These are phyloP conservation scores for Sideroxylon spinosum DNA, from an alignment of 179 eudicot genomes.

Conservation along the genomic window DNA sequence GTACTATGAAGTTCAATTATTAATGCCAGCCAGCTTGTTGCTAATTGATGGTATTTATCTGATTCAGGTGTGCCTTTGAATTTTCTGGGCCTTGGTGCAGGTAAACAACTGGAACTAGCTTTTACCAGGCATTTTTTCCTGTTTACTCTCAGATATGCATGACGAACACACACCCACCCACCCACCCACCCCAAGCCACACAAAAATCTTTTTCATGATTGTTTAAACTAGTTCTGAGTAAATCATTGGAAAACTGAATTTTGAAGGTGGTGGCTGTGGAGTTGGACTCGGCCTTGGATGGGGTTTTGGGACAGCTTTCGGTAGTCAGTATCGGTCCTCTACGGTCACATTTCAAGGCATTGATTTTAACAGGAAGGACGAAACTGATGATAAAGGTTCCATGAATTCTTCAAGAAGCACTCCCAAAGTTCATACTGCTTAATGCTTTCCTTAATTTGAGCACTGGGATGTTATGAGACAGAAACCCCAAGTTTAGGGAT, in stretches of 20 bases:
- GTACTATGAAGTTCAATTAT: neutral
- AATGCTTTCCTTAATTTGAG: neutral
- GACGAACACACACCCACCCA: neutral
- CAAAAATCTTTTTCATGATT: neutral
- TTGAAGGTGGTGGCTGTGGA: conserved; percentile 79
- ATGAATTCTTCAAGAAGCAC: conserved; percentile 15
- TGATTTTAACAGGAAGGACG: conserved; percentile 18
- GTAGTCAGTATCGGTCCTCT: conserved; percentile 59
- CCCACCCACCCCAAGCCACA: neutral
- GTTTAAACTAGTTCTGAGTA: neutral
- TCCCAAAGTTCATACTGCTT: conserved; percentile 18
- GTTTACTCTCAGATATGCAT: neutral
- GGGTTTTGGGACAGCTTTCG: conserved; percentile 76
- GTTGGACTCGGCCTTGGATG: conserved; percentile 80
- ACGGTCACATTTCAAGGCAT: conserved; percentile 44
- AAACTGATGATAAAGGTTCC: conserved; percentile 23
- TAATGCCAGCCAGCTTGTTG: neutral
- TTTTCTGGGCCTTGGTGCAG: conserved; percentile 70
- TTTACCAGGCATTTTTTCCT: neutral
- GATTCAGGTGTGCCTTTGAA: conserved; percentile 63
- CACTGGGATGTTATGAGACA: no score
- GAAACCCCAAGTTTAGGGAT: no score
- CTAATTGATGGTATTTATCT: conserved; percentile 14
- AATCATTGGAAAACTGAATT: conserved; percentile 7
- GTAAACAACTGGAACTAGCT: conserved; percentile 24